A percentile compares a stretch with the other conserved stretches of the same genome.
Conservation (phyloP, 2,329 filamentous ascomycete species). For the Orbilia javanica region DNA sequence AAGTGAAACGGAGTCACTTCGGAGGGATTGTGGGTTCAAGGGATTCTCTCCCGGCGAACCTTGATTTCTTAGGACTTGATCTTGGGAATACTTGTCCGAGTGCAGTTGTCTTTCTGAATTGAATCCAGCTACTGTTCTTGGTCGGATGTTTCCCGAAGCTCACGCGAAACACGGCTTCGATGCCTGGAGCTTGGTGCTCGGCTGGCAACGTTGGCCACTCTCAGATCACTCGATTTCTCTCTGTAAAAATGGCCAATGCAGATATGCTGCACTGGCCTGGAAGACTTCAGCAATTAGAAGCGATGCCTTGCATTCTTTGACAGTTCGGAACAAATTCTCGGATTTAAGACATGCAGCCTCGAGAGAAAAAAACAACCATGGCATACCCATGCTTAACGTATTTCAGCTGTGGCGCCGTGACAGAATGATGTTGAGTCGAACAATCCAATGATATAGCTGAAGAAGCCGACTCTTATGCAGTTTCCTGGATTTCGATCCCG, state of each 20-base stretch:
- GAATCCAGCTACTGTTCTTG: constrained; percentile 2
- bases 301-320: constrained; percentile 17
- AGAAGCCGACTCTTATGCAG: constrained; percentile 7
- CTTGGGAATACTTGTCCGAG: not conserved
- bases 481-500: constrained; percentile 51
- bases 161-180: constrained; percentile 11
- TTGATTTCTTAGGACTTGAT: constrained; percentile 7
- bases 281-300: constrained; percentile 25
- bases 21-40: constrained; percentile 55
- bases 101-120: not conserved
- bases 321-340: constrained; percentile 6
- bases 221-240: constrained; percentile 9
- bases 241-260: not conserved
- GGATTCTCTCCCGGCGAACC: constrained; percentile 30
- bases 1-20: constrained; percentile 48
- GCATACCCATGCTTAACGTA: constrained; percentile 16
- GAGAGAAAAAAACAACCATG: constrained; percentile 8
- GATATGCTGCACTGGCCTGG: too few relatives aligned
- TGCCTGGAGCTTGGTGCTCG: not conserved
- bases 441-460: constrained; percentile 19
- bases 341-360: constrained; percentile 45
- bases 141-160: constrained; percentile 51
- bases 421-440: constrained; percentile 14
- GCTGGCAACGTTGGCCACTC: not conserved
- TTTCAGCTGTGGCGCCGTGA: constrained; percentile 50